Percentiles rank a stretch among this genome's conserved stretches.
Evolutionary conservation across 2,329 filamentous ascomycete species (phyloP).

Genomic region (Pseudogymnoascus sp.): DNA sequence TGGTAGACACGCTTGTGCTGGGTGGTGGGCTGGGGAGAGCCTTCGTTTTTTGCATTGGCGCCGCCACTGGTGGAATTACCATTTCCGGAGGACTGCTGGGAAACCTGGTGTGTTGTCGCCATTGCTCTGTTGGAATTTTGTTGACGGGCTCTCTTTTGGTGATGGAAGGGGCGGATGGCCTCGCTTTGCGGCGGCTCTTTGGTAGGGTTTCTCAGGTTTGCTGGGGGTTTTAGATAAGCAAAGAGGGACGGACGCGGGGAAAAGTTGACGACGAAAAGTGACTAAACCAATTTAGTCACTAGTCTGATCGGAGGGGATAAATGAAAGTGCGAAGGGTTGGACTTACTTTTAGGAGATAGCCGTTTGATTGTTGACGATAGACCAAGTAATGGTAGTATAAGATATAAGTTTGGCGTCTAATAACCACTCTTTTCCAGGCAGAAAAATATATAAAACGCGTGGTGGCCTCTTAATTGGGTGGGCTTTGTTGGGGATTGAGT

Average conservation of each 20-base stretch:
- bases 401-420: neutral
- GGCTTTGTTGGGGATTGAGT: neutral
- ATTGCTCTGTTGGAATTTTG: neutral
- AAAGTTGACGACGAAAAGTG: neutral
- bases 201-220: neutral
- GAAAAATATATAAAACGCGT: neutral
- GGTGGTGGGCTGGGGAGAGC: slow-evolving; percentile 10
- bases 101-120: neutral
- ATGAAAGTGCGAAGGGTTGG: neutral
- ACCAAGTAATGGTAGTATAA: neutral
- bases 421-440: neutral
- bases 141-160: neutral
- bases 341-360: neutral
- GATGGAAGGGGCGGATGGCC: neutral
- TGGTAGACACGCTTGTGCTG: slow-evolving; percentile 32
- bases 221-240: neutral
- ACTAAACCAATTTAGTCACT: neutral
- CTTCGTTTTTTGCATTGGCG: neutral
- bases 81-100: neutral
- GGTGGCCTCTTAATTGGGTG: neutral
- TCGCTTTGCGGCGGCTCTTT: slow-evolving; percentile 6
- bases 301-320: neutral
- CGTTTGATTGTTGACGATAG: neutral
- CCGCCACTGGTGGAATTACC: neutral
- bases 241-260: neutral